These are phyloP conservation scores for Russula olivacea DNA, from an alignment of 768 basidiomycete genomes.

Conservation along the genomic window DNA sequence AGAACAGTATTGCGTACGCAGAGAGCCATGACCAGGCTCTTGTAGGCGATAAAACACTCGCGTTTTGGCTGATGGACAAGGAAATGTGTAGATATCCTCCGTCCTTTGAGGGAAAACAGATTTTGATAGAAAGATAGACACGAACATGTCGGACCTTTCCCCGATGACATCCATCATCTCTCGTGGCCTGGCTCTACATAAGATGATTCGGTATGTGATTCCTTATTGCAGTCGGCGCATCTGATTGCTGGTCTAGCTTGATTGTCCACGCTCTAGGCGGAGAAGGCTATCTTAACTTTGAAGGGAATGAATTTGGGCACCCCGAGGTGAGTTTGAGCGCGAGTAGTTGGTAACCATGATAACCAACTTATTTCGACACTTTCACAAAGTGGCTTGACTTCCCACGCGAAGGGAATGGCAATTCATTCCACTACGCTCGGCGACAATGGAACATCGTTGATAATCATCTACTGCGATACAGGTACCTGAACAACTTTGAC, in stretches of 20 bases:
- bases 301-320: slow-evolving; percentile 98
- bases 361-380: slow-evolving; percentile 1
- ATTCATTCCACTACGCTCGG: slow-evolving; percentile 95
- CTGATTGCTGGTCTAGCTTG: slow-evolving; percentile 44
- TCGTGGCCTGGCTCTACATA: slow-evolving; percentile 88
- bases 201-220: slow-evolving; percentile 81
- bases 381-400: slow-evolving; percentile 91
- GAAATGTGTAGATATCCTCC: slow-evolving; percentile 81
- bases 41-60: slow-evolving; percentile 97
- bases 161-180: slow-evolving; percentile 80
- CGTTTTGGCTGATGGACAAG: slow-evolving; percentile 99
- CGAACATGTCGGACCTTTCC: slow-evolving; percentile 87
- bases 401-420: slow-evolving; percentile 90
- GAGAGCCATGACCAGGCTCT: slow-evolving; percentile 98
- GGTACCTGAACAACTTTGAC: slow-evolving; percentile 91
- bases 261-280: slow-evolving; percentile 91
- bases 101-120: not conserved
- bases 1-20: slow-evolving; percentile 88
- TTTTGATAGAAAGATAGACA: slow-evolving; percentile 47
- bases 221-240: not conserved
- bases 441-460: slow-evolving; percentile 96
- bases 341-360: not conserved
- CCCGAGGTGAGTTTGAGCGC: slow-evolving; percentile 62
- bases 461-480: slow-evolving; percentile 81
- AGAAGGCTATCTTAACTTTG: slow-evolving; percentile 96